Percentiles rank a stretch among this genome's conserved stretches.
These are phyloP conservation scores for Knoxdaviesia capensis DNA, from an alignment of 2,329 filamentous ascomycete species.

Conservation along the genomic window DNA sequence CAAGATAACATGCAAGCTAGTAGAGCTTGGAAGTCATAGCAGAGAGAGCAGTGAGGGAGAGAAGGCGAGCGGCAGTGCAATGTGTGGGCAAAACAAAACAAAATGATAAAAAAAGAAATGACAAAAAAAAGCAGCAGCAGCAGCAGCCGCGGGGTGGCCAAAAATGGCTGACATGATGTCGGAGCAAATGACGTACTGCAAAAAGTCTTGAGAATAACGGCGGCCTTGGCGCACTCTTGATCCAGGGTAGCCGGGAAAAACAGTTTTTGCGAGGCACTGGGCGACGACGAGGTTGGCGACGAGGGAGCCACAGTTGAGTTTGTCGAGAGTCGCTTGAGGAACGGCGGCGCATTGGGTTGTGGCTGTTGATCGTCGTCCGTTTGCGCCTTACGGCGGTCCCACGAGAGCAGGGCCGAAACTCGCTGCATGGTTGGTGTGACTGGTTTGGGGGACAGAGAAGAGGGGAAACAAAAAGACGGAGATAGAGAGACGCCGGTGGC, in stretches of 20 bases:
- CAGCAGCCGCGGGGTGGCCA: slow-evolving; percentile 2
- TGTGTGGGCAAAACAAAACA: slow-evolving; percentile 1
- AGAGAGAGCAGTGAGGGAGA: slow-evolving; percentile 1
- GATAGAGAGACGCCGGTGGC: slow-evolving; percentile 1
- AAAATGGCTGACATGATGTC: no score
- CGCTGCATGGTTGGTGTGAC: slow-evolving; percentile 5
- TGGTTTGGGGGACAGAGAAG: neutral
- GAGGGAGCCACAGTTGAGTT: slow-evolving; percentile 25
- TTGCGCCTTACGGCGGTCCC: slow-evolving; percentile 7
- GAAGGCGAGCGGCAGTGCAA: no score
- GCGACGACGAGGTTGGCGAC: slow-evolving; percentile 4
- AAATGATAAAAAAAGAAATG: neutral
- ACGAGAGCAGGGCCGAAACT: slow-evolving; percentile 6
- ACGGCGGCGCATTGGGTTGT: slow-evolving; percentile 1
- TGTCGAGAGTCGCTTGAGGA: slow-evolving; percentile 23
- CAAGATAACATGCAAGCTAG: no score
- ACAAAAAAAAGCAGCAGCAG: neutral
- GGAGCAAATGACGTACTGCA: slow-evolving; percentile 39
- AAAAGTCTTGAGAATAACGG: slow-evolving; percentile 74
- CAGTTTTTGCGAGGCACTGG: slow-evolving; percentile 41
- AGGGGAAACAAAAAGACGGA: neutral
- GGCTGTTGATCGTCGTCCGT: slow-evolving; percentile 1
- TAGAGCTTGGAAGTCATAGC: slow-evolving; percentile 6
- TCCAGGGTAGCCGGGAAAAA: slow-evolving; percentile 78
- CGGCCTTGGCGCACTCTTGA: slow-evolving; percentile 79